Percentiles rank a stretch among this genome's conserved stretches.
These are phyloP conservation scores for Mucor racemosus DNA, from an alignment of 371 early-diverging fungal genomes.

Conservation along the genomic window DNA sequence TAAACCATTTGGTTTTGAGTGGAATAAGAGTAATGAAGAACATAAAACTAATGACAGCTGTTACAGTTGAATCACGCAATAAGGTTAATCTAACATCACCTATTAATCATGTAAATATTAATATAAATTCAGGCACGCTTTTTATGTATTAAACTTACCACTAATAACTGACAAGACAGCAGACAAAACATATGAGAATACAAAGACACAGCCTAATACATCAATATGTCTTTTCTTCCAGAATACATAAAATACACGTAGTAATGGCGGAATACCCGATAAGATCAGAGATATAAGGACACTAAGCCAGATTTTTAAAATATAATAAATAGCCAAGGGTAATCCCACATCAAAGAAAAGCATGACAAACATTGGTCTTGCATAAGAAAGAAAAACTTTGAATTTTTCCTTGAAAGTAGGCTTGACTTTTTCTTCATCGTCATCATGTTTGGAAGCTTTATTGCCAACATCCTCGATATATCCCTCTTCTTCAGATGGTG, in stretches of 20 bases:
- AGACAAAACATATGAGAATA: constrained; percentile 46
- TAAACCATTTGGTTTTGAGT: constrained; percentile 38
- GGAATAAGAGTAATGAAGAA: constrained; percentile 54
- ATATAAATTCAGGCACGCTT: not conserved
- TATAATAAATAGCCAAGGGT: constrained; percentile 45
- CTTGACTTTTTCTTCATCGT: not conserved
- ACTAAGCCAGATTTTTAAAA: constrained; percentile 30
- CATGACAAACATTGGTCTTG: constrained; percentile 13
- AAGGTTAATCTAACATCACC: constrained; percentile 48
- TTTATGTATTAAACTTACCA: constrained; percentile 18
- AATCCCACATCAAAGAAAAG: constrained; percentile 37
- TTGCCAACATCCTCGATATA: too few relatives aligned
- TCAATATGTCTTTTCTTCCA: constrained; percentile 35
- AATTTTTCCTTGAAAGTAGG: constrained; percentile 10
- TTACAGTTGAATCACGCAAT: constrained; percentile 51
- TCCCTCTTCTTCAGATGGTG: too few relatives aligned
- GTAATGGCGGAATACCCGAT: constrained; percentile 53
- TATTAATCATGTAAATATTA: not conserved
- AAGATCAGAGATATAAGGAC: constrained; percentile 43
- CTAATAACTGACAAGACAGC: constrained; percentile 43
- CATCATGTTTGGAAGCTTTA: too few relatives aligned
- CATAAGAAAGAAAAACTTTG: not conserved
- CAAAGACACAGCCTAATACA: constrained; percentile 44
- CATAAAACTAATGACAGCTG: constrained; percentile 42
- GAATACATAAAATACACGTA: constrained; percentile 35